phyloP scores from a whole-genome alignment of 1,284 basidiomycete genomes.

The Apiotrichum porosum region DNA sequence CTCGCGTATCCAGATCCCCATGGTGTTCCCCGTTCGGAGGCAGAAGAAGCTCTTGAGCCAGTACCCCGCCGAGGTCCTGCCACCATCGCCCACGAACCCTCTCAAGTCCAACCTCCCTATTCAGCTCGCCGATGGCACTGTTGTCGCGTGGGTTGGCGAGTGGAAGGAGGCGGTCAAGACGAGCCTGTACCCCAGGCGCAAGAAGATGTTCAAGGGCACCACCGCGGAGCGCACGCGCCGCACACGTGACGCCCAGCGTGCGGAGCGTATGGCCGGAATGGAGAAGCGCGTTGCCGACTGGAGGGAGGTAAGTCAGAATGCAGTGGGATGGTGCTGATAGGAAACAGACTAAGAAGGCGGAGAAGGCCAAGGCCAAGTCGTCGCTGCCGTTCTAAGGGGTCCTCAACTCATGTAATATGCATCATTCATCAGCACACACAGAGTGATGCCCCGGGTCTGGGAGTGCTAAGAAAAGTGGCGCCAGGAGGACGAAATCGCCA shows the following conservation, averaged over 20 bases:
- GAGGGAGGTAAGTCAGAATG: constrained; percentile 35
- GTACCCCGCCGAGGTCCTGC: constrained; percentile 27
- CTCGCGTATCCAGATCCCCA: constrained; percentile 16
- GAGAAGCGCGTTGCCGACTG: constrained; percentile 43
- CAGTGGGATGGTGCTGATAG: too few relatives aligned
- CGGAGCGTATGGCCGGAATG: constrained; percentile 39
- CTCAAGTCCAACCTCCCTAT: constrained; percentile 5
- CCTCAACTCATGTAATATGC: constrained; percentile 1
- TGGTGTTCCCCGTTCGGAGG: constrained; percentile 31
- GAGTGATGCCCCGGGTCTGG: too few relatives aligned
- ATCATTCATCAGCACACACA: constrained; percentile 1
- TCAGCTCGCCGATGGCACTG: constrained; percentile 17
- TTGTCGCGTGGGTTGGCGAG: constrained; percentile 22
- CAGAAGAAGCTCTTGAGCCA: constrained; percentile 31
- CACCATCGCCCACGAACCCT: constrained; percentile 27
- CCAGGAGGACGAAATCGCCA: too few relatives aligned
- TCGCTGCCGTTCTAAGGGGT: constrained; percentile 29
- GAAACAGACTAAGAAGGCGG: too few relatives aligned
- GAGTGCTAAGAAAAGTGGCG: too few relatives aligned
- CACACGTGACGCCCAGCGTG: constrained; percentile 27
- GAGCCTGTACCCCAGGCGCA: constrained; percentile 22
- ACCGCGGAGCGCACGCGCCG: constrained; percentile 36
- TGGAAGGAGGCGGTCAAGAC: constrained; percentile 16
- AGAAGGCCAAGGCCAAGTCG: constrained; percentile 16
- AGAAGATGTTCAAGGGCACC: constrained; percentile 40